Evolutionary conservation across 768 basidiomycete genomes (phyloP).

Genomic region (Suillus fuscotomentosus): DNA sequence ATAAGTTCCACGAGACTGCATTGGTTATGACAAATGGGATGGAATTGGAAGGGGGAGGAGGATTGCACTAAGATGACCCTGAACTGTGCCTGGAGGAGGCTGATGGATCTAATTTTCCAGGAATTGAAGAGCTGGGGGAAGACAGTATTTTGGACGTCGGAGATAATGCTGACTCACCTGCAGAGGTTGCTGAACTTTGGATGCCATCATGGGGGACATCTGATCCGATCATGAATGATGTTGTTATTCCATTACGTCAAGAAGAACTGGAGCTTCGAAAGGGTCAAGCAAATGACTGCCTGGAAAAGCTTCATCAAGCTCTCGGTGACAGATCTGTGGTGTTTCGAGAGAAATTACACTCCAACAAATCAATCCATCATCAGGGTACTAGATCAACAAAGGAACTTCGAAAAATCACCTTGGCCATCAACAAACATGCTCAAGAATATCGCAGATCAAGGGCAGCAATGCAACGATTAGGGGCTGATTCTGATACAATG

Average conservation of each 20-base stretch:
- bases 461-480: not conserved
- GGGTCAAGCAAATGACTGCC: slow-evolving; percentile 9
- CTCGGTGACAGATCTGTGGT: slow-evolving; percentile 7
- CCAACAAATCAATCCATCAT: not conserved
- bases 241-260: not conserved
- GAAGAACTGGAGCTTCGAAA: slow-evolving; percentile 7
- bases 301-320: slow-evolving; percentile 4
- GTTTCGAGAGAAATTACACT: slow-evolving; percentile 3
- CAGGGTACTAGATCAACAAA: slow-evolving; percentile 5
- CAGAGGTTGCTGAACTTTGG: not conserved
- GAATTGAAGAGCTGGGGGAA: not conserved
- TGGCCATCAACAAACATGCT: slow-evolving; percentile 2
- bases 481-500: not conserved
- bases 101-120: not conserved
- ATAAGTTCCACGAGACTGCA: not conserved
- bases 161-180: not conserved
- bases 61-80: not conserved
- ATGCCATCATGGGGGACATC: slow-evolving; percentile 4
- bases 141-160: not conserved
- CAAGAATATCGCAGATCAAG: not conserved
- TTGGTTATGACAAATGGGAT: not conserved
- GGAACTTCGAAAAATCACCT: not conserved
- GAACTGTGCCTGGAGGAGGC: not conserved
- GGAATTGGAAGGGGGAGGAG: not conserved
- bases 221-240: not conserved